phyloP scores from a whole-genome alignment of 176 grass and related monocot species.

The Oryza officinalis region DNA sequence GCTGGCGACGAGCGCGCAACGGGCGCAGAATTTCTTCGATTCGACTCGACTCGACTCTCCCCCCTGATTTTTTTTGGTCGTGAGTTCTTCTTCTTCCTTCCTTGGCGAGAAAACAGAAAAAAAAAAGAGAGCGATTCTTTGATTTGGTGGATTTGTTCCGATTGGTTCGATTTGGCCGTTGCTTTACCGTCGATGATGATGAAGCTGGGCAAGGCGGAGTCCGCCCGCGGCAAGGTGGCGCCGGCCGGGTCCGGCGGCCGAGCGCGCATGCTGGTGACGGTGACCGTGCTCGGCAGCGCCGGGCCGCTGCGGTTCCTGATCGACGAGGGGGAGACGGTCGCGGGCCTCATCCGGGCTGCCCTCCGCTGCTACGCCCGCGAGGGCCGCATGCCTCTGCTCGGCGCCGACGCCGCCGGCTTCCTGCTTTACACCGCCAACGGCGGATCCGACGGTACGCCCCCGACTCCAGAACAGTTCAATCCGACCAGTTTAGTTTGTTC shows the following conservation, averaged over 20 bases:
- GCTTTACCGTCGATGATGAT: constrained; percentile 24
- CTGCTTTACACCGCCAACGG: constrained; percentile 63
- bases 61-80: not conserved
- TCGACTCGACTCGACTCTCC: not conserved
- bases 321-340: constrained; percentile 59
- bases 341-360: constrained; percentile 46
- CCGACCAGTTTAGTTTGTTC: not conserved
- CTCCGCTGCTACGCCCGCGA: constrained; percentile 66
- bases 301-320: constrained; percentile 70
- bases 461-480: not conserved
- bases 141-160: too few relatives aligned
- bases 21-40: not conserved
- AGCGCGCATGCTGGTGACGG: constrained; percentile 56
- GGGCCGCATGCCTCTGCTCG: constrained; percentile 67
- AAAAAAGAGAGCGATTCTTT: not conserved
- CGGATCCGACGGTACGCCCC: constrained; percentile 56
- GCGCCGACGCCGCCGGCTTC: constrained; percentile 49
- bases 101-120: not conserved
- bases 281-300: constrained; percentile 77
- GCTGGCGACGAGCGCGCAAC: not conserved
- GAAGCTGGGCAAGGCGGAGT: constrained; percentile 40
- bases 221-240: constrained; percentile 30
- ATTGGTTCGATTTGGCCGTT: not conserved
- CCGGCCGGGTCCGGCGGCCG: not conserved
- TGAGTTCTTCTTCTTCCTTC: not conserved